These are phyloP conservation scores for Mycena rosella DNA, from an alignment of 768 basidiomycete genomes.

Conservation along the genomic window DNA sequence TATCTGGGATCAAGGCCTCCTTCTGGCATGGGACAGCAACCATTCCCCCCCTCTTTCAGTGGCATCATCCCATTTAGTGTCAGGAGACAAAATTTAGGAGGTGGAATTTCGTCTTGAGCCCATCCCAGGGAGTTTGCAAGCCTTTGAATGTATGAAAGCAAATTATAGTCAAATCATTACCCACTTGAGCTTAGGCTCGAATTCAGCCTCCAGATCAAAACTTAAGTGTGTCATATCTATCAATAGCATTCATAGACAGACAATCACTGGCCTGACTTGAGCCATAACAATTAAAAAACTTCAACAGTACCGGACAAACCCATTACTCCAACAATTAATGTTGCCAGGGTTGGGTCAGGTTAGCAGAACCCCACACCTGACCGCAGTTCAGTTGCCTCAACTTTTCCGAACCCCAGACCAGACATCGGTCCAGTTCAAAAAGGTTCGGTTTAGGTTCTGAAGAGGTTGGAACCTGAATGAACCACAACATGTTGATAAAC, in stretches of 20 bases:
- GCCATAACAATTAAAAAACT: neutral
- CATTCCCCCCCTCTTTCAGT: no score
- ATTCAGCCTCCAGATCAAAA: neutral
- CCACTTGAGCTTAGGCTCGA: neutral
- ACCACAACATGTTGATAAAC: neutral
- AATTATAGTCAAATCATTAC: slow-evolving; percentile 1
- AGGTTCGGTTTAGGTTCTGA: slow-evolving; percentile 4
- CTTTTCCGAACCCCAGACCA: neutral
- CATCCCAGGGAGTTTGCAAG: neutral
- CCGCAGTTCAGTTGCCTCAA: neutral
- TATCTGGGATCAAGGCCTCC: slow-evolving; percentile 1
- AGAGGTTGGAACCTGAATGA: slow-evolving; percentile 1
- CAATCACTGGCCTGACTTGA: neutral
- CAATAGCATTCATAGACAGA: no score
- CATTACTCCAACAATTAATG: neutral
- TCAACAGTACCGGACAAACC: neutral
- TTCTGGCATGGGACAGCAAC: neutral
- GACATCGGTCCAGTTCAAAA: slow-evolving; percentile 6
- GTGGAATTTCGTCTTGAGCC: slow-evolving; percentile 1
- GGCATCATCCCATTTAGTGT: no score
- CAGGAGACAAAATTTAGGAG: neutral
- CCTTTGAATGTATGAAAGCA: slow-evolving; percentile 1
- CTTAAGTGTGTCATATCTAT: no score
- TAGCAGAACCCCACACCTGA: no score
- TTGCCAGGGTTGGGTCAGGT: slow-evolving; percentile 3